These are phyloP conservation scores for Xylariaceae sp. DNA, from an alignment of 2,329 filamentous ascomycete genomes.

Conservation along the genomic window DNA sequence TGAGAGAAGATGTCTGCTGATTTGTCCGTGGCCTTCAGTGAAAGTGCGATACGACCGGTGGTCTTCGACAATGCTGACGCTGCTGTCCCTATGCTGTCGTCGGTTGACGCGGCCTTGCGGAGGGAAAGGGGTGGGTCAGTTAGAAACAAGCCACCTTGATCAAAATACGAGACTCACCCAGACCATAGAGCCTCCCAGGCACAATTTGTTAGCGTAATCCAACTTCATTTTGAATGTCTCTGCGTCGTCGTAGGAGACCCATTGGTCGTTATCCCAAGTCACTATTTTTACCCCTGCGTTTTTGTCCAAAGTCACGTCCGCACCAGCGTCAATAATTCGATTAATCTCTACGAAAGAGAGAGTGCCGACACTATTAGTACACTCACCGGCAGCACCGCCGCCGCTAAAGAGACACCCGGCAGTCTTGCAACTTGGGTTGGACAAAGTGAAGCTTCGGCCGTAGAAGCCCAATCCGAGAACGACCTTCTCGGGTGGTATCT, in stretches of 20 bases:
- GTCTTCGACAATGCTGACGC: background rate
- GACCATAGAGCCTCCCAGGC: background rate
- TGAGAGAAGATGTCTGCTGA: background rate
- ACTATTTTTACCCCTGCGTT: background rate
- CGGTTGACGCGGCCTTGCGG: background rate
- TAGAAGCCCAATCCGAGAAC: conserved; percentile 10
- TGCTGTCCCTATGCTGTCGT: background rate
- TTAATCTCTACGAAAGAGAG: background rate
- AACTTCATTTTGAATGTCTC: background rate
- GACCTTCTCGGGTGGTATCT: background rate
- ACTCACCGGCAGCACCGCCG: background rate
- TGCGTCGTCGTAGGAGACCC: conserved; percentile 10
- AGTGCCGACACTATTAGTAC: background rate
- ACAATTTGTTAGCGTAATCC: background rate
- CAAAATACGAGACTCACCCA: background rate
- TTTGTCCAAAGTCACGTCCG: background rate
- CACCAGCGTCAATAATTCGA: background rate
- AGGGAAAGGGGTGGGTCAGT: background rate
- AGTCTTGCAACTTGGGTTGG: background rate
- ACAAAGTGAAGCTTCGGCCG: background rate
- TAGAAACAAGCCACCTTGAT: background rate
- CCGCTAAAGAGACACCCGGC: background rate
- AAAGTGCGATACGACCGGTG: background rate
- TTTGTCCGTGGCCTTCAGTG: background rate
- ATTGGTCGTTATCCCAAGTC: conserved; percentile 9